phyloP scores from a whole-genome alignment of 495 filamentous ascomycete genomes.

The Neurospora sp. region DNA sequence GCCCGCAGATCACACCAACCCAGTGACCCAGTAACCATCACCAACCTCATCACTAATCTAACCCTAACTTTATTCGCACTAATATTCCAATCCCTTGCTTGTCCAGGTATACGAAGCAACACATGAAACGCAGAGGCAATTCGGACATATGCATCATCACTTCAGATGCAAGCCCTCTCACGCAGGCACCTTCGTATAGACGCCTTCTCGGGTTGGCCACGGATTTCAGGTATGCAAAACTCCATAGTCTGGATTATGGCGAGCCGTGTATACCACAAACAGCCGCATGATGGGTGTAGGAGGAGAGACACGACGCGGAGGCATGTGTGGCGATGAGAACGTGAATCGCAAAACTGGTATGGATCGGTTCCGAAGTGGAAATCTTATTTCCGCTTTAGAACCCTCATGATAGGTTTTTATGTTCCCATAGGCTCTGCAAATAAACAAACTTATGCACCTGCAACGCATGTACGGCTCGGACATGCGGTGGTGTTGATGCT shows the following conservation, averaged over 20 bases:
- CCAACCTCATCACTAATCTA: background rate
- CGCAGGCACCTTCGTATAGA: background rate
- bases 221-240: background rate
- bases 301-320: background rate
- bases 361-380: background rate
- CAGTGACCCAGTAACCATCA: background rate
- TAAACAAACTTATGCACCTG: background rate
- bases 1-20: background rate
- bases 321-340: background rate
- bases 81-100: background rate
- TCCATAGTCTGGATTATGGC: background rate
- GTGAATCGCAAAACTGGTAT: background rate
- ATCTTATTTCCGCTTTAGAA: background rate
- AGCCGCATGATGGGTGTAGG: background rate
- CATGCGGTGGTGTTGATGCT: background rate
- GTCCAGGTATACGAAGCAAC: background rate
- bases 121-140: background rate
- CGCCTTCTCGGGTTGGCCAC: background rate
- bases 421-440: background rate
- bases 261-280: background rate
- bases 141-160: background rate
- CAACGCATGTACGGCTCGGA: background rate
- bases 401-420: background rate
- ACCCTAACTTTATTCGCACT: background rate
- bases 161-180: background rate